phyloP scores from a whole-genome alignment of 352 stramenopile species.

The Thalassiosira delicatula region DNA sequence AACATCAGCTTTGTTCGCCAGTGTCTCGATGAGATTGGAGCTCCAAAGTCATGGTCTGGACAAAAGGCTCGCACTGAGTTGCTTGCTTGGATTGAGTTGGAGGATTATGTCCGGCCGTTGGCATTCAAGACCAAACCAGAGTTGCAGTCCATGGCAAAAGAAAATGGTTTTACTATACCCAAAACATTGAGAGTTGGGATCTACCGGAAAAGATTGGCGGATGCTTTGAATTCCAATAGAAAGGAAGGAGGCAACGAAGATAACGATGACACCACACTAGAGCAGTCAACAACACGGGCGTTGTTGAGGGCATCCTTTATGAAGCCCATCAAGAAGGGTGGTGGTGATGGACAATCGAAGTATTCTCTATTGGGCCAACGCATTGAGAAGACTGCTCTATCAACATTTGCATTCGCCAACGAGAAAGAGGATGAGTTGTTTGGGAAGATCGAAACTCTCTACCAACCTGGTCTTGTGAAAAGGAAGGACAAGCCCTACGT shows the following conservation, averaged over 20 bases:
- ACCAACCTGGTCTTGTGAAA: slow-evolving; percentile 12
- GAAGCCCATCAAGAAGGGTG: not conserved
- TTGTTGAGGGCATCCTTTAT: not conserved
- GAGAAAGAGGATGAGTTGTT: not conserved
- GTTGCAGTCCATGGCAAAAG: not conserved
- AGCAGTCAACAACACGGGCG: not conserved
- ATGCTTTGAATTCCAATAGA: too few species aligned
- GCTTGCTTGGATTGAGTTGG: not conserved
- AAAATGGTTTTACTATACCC: not conserved
- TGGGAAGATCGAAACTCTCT: slow-evolving; percentile 19
- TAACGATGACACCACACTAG: too few species aligned
- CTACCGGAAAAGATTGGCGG: too few species aligned
- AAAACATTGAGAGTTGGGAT: not conserved
- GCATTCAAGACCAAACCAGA: not conserved
- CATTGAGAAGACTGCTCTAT: not conserved
- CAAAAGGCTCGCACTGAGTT: not conserved
- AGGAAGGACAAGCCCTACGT: not conserved
- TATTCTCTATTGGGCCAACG: slow-evolving; percentile 19
- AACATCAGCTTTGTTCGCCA: not conserved
- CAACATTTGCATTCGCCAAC: not conserved
- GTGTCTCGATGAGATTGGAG: not conserved
- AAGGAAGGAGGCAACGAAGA: too few species aligned
- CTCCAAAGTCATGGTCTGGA: not conserved
- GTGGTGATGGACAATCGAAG: slow-evolving; percentile 31
- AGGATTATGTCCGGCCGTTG: too few species aligned